Base-by-base conservation (phyloP, 306 rosid species). In the Cucurbita moschata region DNA sequence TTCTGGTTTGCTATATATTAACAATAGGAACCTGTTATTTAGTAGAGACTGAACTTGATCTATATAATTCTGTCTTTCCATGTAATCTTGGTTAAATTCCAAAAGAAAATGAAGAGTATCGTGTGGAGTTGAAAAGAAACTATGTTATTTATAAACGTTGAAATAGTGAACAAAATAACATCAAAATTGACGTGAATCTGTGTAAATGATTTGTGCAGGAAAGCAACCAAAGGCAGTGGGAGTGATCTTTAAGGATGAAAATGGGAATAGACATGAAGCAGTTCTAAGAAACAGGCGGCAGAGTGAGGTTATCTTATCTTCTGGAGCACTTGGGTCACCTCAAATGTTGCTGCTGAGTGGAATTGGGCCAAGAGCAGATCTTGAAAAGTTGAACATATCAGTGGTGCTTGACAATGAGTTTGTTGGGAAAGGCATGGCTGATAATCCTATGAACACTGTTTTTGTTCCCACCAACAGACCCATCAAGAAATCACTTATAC, bases 401-500 rank as follows among this genome's bases (percentile, higher is more conserved):
- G 79, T 90, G 15, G 87, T 94, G 18, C 82, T 81, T 57, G 76
- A 87, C 56, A 90, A 89, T 42, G 80, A 71, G 10, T 86, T 80
- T 80, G 97, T 94, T 67, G 98, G 98, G 67, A 83, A 85, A 38
- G 97, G 97, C 78, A 90, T 94, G 97, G 86, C 84, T 18, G 98
- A 90, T 81, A 94, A 94, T 76, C 98, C 98, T 21, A 90, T 94
- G 98, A 94, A 94, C 78, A 52, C 97, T 6, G 23, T 94, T 35
- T 94, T 85, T 75, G 88, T 90, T 74, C 98, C 98, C 71, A 76
- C 86, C 35, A 81, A 72, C 0, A 85, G 78, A 23, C 85, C 85
- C 12, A 79, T 87, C 62, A 0, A 56, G 49, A 93, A 88, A 74
- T 82, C 98, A 16, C 88, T 94, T 47, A 94, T 94, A 16, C 81